Base-by-base conservation (phyloP, 495 filamentous ascomycete genomes). In the Amphirosellinia nigrospora region DNA sequence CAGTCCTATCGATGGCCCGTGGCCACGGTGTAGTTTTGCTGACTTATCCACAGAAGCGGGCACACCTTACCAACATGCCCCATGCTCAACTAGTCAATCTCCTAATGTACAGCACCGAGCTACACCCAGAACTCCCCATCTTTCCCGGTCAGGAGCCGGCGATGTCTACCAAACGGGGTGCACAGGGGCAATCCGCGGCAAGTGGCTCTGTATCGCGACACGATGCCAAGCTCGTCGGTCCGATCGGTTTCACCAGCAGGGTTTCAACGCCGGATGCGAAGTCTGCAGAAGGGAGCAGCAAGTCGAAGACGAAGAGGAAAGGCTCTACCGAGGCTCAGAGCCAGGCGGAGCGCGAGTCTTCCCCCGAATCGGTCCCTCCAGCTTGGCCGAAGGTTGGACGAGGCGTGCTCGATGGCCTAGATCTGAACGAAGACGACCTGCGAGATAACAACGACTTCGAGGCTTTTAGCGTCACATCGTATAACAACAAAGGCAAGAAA, bases 311-410 rank as follows among this genome's bases (percentile, higher is more conserved):
- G 78, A 78, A 39, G 75, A 80, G 52, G 46, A 71, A 61, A 48
- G n/a, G 53, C 32, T 58, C 68, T 19, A n/a, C 28, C 23, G 68
- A 71, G 53, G 62, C 30, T 21, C 41, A 43, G 16, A 46, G 48
- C 19, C 62, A 39, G 21, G 46, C 55, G 11, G 66, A 60, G 4
- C 53, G 74, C 28, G 76, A 76, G 32, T 70, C 66, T 2, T 78
- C 76, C 0, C 48, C 45, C 5, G 83, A 85, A 34, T 80, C 83
- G 19, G 73, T 84, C 6, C 87, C 87, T 50, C 83, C 89, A 26
- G 80, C 89, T 10, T 93, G 93, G 81, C 91, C 92, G 1, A 86
- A 87, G 72, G 80, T 89, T 16, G 92, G 91, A 3, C 86, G 86
- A 61, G 87, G 87, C 9, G 62, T 86, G 58, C 85, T 86, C 59